These are phyloP conservation scores for Cladochytrium replicatum DNA, from an alignment of 192 early-diverging fungal genomes.

Conservation along the genomic window DNA sequence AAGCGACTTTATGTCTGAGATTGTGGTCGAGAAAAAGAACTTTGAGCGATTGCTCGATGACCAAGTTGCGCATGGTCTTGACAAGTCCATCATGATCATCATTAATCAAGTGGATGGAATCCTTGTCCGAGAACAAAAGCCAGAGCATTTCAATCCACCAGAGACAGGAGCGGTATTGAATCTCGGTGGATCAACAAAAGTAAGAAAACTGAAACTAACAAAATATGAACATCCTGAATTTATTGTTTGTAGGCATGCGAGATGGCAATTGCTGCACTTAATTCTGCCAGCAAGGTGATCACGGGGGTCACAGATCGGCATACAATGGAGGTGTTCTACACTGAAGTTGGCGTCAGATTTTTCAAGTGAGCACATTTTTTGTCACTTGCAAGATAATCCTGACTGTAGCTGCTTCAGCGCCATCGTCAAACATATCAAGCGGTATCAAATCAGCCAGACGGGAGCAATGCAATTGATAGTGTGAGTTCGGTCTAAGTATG, in stretches of 20 bases:
- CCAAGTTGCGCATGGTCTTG: conserved; percentile 82
- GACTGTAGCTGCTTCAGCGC: conserved; percentile 34
- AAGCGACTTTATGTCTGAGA: conserved; percentile 80
- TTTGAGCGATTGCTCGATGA: conserved; percentile 85
- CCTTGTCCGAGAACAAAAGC: conserved; percentile 56
- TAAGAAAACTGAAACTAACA: conserved; percentile 17
- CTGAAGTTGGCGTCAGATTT: conserved; percentile 77
- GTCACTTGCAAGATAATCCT: neutral
- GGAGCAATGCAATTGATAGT: conserved; percentile 87
- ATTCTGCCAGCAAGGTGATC: conserved; percentile 63
- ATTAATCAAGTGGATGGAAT: conserved; percentile 79
- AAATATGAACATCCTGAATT: neutral
- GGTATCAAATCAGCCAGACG: conserved; percentile 65
- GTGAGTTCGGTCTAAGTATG: conserved; percentile 15
- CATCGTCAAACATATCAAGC: conserved; percentile 74
- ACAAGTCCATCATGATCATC: conserved; percentile 79
- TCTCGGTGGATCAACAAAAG: conserved; percentile 65
- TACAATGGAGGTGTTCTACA: conserved; percentile 82
- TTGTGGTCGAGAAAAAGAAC: conserved; percentile 83
- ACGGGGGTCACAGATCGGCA: conserved; percentile 68
- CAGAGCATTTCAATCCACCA: conserved; percentile 66
- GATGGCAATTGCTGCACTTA: conserved; percentile 66
- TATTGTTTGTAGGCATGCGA: conserved; percentile 53
- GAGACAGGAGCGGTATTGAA: conserved; percentile 40
- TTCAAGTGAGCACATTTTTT: conserved; percentile 58